Base-by-base conservation (phyloP, 2,329 filamentous ascomycete genomes). In the Calycina herbarum region DNA sequence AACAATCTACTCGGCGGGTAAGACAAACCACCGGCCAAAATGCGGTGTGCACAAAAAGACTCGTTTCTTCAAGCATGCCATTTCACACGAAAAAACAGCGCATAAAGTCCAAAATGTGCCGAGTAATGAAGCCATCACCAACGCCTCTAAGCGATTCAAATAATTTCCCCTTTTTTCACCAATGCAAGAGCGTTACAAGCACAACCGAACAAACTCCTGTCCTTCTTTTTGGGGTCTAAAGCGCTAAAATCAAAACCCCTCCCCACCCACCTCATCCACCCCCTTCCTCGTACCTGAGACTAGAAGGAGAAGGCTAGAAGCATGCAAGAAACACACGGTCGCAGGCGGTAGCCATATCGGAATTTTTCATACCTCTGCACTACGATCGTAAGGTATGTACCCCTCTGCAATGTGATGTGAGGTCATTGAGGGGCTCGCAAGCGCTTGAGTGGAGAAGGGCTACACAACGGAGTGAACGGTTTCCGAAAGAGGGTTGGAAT, bases 101-200 rank as follows among this genome's bases (percentile, higher is more conserved):
- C 48, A 54, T 54, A 54, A 54, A 54, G 17, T n/a, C 17, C 5
- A n/a, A 45, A n/a, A 45, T 45, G 42, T 45, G 15, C 31, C 31
- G 42, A n/a, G 10, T 4, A 11, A 27, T 27, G 20, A 27, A 54
- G 48, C 20, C 11, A 54, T 54, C 48, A 27, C 48, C 20, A 54
- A 24, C 48, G 29, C 24, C 11, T 40, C 38, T 40, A 40, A 40
- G 38, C 38, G 38, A 40, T 40, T 40, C 11, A 40, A 40, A 17
- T 15, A 10, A 54, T 13, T 20, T 8, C 48, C 8, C 48, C 48
- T 13, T 54, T 54, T 5, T 24, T 40, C 13, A 17, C 38, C 11
- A 51, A 51, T 51, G 45, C 45, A 51, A 51, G 45, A 24, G n/a
- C 45, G 45, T 51, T 51, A 51, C 45, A n/a, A 51, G 20, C n/a